Evolutionary conservation across 2,329 filamentous ascomycete species (phyloP).

Genomic region (Pseudocercospora fijiensis): DNA sequence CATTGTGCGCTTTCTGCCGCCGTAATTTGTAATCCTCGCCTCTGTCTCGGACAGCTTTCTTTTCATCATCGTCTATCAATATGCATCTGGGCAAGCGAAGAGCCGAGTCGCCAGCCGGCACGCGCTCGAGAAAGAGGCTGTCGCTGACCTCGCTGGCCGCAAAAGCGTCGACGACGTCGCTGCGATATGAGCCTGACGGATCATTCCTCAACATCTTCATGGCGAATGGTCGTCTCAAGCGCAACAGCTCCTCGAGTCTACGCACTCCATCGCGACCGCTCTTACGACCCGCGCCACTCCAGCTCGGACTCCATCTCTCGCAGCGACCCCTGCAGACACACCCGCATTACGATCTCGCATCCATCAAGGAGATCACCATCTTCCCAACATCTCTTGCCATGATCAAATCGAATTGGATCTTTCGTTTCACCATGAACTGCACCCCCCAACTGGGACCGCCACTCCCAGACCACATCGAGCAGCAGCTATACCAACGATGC

Average conservation of each 20-base stretch:
- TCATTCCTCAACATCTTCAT: slow-evolving; percentile 21
- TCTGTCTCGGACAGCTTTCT: background rate
- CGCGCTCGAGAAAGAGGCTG: slow-evolving; percentile 16
- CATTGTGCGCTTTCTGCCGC: background rate
- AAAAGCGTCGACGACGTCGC: slow-evolving; percentile 18
- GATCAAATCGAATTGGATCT: slow-evolving; percentile 25
- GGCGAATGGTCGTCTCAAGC: slow-evolving; percentile 13
- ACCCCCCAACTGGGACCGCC: slow-evolving; percentile 26
- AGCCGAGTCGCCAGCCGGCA: slow-evolving; percentile 5
- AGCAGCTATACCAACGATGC: slow-evolving; percentile 24
- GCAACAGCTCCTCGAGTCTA: slow-evolving; percentile 12
- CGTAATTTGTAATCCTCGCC: background rate
- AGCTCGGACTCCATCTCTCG: slow-evolving; percentile 24
- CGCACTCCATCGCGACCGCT: slow-evolving; percentile 15
- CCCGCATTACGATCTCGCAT: slow-evolving; percentile 20
- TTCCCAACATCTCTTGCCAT: slow-evolving; percentile 26
- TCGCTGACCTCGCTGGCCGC: slow-evolving; percentile 21
- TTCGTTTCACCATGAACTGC: slow-evolving; percentile 25
- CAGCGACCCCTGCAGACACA: slow-evolving; percentile 20
- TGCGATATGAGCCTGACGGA: slow-evolving; percentile 22
- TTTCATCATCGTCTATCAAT: background rate
- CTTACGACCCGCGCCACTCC: slow-evolving; percentile 15
- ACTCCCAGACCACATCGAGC: slow-evolving; percentile 20
- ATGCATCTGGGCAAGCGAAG: slow-evolving; percentile 19
- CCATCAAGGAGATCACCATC: slow-evolving; percentile 22